These are phyloP conservation scores for Blastomyces parvus DNA, from an alignment of 2,329 filamentous ascomycete species.

Conservation along the genomic window DNA sequence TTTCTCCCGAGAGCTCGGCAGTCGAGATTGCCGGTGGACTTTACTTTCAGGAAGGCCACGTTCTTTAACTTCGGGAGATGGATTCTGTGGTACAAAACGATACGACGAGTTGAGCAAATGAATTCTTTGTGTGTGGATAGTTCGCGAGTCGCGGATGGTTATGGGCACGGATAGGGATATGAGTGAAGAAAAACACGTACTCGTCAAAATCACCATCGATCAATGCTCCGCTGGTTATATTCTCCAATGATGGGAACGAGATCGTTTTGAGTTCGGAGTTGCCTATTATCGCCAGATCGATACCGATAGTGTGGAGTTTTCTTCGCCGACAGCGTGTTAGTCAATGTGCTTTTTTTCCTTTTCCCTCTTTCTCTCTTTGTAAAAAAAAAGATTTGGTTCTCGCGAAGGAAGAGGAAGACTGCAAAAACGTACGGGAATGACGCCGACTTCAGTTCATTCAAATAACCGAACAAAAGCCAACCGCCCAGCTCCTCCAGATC, in stretches of 20 bases:
- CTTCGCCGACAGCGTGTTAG: not conserved
- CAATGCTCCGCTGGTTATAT: not conserved
- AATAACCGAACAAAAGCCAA: slow-evolving; percentile 2
- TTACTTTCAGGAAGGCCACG: not conserved
- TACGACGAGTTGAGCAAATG: not conserved
- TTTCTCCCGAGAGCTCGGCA: slow-evolving; percentile 2
- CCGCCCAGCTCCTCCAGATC: not conserved
- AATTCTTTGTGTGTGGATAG: not conserved
- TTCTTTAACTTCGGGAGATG: not conserved
- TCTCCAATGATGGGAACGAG: not conserved
- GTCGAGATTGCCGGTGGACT: slow-evolving; percentile 1
- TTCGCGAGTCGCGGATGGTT: too few species aligned
- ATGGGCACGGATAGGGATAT: not conserved
- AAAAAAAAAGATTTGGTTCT: not conserved
- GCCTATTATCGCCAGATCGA: not conserved
- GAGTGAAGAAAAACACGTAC: not conserved
- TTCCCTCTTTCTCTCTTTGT: not conserved
- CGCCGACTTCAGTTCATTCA: not conserved
- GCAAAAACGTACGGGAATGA: not conserved
- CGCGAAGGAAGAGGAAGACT: not conserved
- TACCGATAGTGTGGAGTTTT: slow-evolving; percentile 1
- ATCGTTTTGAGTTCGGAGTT: not conserved
- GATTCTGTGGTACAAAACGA: not conserved
- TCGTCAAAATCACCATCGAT: not conserved
- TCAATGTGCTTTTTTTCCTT: not conserved